Percentiles rank a stretch among this genome's conserved stretches.
phyloP scores from a whole-genome alignment of 2,329 filamentous ascomycete species.

The Thelonectria olida region DNA sequence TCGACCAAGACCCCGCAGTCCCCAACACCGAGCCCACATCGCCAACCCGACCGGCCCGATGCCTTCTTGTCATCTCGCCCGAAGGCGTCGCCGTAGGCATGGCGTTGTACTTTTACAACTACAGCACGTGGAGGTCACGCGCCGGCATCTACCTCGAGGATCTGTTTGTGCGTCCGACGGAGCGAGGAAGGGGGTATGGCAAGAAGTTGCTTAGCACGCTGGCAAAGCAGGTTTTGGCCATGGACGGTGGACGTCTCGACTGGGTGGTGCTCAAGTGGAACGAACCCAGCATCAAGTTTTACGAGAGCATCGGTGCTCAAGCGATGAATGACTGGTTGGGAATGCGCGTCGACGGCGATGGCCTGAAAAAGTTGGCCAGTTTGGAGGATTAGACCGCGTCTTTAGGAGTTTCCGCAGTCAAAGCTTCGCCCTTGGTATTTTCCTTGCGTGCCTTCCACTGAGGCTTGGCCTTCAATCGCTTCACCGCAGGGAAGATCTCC shows the following conservation, averaged over 20 bases:
- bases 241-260: constrained; percentile 80
- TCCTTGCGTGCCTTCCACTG: neutral
- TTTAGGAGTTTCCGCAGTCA: neutral
- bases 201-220: constrained; percentile 77
- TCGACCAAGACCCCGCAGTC: constrained; percentile 16
- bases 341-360: constrained; percentile 77
- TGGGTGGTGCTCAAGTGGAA: constrained; percentile 97
- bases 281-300: constrained; percentile 88
- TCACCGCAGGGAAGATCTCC: neutral
- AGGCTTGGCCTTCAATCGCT: neutral
- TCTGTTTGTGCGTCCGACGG: constrained; percentile 78
- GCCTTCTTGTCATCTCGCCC: constrained; percentile 70
- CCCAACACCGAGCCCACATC: constrained; percentile 64
- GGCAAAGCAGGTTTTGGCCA: constrained; percentile 79
- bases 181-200: constrained; percentile 82
- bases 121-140: constrained; percentile 89
- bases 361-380: constrained; percentile 66
- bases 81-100: constrained; percentile 70
- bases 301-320: constrained; percentile 74
- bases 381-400: constrained; percentile 43
- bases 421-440: neutral
- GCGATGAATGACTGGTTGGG: constrained; percentile 77
- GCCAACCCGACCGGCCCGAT: constrained; percentile 73
- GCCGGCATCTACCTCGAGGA: constrained; percentile 95
- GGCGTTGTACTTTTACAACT: constrained; percentile 95